Evolutionary conservation across 257 asterid genomes (phyloP), one percentile per base, ranked within the genome.

Genomic region (Catharanthus roseus): DNA sequence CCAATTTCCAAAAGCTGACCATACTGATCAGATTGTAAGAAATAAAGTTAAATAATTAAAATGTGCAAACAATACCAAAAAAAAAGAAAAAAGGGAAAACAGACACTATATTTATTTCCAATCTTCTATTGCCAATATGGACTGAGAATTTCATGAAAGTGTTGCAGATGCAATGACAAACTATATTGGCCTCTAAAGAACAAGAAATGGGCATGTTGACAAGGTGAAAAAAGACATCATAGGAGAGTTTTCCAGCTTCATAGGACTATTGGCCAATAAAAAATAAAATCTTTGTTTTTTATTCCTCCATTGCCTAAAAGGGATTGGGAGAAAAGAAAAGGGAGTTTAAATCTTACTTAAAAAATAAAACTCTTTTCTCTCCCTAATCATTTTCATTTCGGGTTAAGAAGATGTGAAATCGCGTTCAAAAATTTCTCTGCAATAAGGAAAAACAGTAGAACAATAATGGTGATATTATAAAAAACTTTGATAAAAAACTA

Each of bases 101-200:
- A n/a, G n/a, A n/a, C n/a, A n/a, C n/a, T 24, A 31, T 16, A 31
- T 60, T 60, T 60, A 23, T 31, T 29, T 31, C 65, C 65, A 60
- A 5, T 21, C 24, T 0, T 5, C 31, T 28, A 31, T 31, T 23
- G 13, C 15, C 31, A 24, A 24, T 5, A 41, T 31, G 11, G 6
- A 60, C 31, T 60, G 24, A 29, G 65, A 60, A 60, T 60, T 60
- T 60, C 10, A 60, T 60, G 65, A 60, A 60, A 60, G 31, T 60
- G 65, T 60, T 60, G 65, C 39, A 13, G 9, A 29, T 58, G 65
- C 39, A 12, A 16, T 58, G 65, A 29, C 65, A 58, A 58, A 29
- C 3, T 31, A 60, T 31, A 29, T 31, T 60, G 39, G 65, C 65
- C 65, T 60, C 41, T 31, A 29, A 58, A 29, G n/a, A 58, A 15